phyloP scores from a whole-genome alignment of 257 asterid species.

The Nemophila menziesii region DNA sequence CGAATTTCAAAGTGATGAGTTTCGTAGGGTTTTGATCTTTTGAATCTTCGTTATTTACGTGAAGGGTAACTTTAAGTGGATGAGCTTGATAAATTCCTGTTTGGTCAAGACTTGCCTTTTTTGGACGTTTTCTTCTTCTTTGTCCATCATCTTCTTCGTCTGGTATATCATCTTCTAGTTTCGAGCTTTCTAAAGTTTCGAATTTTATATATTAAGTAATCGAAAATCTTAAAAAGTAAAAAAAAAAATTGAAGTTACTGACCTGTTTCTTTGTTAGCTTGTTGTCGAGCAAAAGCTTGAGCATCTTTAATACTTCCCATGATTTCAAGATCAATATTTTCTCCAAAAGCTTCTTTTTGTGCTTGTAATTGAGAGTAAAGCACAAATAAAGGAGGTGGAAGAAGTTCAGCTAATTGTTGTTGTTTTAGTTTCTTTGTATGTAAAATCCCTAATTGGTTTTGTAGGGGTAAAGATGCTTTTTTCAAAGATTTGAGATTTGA shows the following conservation, averaged over 20 bases:
- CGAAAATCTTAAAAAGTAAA: constrained; percentile 1
- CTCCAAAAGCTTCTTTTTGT: constrained; percentile 93
- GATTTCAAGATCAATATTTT: constrained; percentile 74
- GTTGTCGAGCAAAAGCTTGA: constrained; percentile 72
- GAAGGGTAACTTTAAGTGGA: constrained; percentile 77
- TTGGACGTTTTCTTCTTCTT: constrained; percentile 86
- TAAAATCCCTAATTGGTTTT: constrained; percentile 69
- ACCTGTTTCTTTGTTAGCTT: constrained; percentile 78
- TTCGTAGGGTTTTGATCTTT: constrained; percentile 34
- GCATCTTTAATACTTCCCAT: constrained; percentile 90
- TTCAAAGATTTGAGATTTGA: constrained; percentile 93
- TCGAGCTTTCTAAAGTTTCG: constrained; percentile 55
- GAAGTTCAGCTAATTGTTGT: constrained; percentile 85
- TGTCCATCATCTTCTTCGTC: constrained; percentile 95
- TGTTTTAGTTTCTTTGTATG: constrained; percentile 84
- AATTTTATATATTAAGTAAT: constrained; percentile 8
- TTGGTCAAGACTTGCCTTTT: constrained; percentile 75
- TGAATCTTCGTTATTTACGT: constrained; percentile 53
- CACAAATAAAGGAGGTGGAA: constrained; percentile 89
- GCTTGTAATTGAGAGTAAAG: constrained; percentile 81
- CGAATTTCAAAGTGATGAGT: constrained; percentile 72
- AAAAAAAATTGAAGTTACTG: neutral
- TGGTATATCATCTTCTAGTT: constrained; percentile 66
- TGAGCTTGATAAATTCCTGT: constrained; percentile 78
- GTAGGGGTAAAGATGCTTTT: constrained; percentile 93